Conservation (phyloP, 495 filamentous ascomycete genomes). For the Penicillium goetzii region DNA sequence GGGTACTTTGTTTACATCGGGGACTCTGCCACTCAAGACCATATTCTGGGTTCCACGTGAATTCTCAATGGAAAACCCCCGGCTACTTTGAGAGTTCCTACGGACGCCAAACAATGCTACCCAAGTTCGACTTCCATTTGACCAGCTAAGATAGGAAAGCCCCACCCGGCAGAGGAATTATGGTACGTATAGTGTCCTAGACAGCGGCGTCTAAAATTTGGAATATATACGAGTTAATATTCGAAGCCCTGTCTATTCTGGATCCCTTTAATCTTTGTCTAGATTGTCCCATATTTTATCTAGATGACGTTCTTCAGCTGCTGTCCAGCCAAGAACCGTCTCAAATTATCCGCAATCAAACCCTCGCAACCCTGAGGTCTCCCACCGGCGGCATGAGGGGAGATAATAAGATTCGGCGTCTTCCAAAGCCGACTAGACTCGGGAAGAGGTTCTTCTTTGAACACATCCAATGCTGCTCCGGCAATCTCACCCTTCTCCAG, state of each 20-base stretch:
- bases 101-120: no score
- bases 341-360: constrained; percentile 58
- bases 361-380: constrained; percentile 55
- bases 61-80: no score
- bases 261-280: neutral
- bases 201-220: no score
- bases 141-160: no score
- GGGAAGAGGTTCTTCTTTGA: constrained; percentile 57
- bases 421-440: constrained; percentile 52
- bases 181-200: no score
- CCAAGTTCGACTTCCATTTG: no score
- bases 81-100: no score
- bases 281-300: neutral
- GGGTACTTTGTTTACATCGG: no score
- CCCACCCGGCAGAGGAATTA: no score
- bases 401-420: constrained; percentile 59
- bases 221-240: no score
- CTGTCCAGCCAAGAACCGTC: constrained; percentile 56
- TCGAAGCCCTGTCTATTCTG: neutral
- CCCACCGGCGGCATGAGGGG: constrained; percentile 71
- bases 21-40: no score
- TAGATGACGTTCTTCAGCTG: constrained; percentile 48
- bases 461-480: constrained; percentile 68
- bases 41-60: no score
- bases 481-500: constrained; percentile 57